Conservation (phyloP, 108 stramenopile genomes). For the Epithemia pelagica region DNA sequence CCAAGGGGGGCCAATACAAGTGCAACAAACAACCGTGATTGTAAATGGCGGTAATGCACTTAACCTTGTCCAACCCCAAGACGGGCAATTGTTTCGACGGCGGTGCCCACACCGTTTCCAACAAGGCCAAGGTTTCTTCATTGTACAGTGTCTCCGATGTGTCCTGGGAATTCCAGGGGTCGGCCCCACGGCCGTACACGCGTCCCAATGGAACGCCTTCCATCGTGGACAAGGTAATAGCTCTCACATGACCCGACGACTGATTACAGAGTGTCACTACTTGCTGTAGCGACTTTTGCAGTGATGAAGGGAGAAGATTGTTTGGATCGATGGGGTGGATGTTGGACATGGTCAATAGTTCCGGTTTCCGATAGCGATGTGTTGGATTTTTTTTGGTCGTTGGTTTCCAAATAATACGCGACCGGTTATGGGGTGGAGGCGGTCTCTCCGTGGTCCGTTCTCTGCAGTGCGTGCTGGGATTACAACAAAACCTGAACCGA, state of each 20-base stretch:
- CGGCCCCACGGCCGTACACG: constrained; percentile 14
- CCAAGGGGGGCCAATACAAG: constrained; percentile 47
- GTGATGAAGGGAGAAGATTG: constrained; percentile 26
- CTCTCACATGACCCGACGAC: constrained; percentile 31
- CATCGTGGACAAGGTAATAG: constrained; percentile 40
- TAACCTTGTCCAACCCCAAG: constrained; percentile 38
- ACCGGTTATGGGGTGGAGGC: too few relatives aligned
- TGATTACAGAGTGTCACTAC: constrained; percentile 29
- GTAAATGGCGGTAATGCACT: constrained; percentile 43
- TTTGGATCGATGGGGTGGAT: background rate
- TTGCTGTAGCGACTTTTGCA: constrained; percentile 34
- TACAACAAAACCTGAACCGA: too few relatives aligned
- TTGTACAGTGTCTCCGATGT: constrained; percentile 16
- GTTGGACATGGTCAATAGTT: constrained; percentile 13
- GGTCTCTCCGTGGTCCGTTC: too few relatives aligned
- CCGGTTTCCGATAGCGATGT: too few relatives aligned
- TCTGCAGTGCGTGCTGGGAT: too few relatives aligned
- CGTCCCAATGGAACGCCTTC: constrained; percentile 51
- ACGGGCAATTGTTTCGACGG: constrained; percentile 49
- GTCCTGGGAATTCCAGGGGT: background rate
- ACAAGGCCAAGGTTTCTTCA: constrained; percentile 33
- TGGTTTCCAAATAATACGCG: too few relatives aligned
- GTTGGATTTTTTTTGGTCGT: too few relatives aligned
- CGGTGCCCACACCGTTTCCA: constrained; percentile 54
- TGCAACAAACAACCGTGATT: constrained; percentile 45